phyloP scores from a whole-genome alignment of 768 basidiomycete species.

The Tulasnella sp. region DNA sequence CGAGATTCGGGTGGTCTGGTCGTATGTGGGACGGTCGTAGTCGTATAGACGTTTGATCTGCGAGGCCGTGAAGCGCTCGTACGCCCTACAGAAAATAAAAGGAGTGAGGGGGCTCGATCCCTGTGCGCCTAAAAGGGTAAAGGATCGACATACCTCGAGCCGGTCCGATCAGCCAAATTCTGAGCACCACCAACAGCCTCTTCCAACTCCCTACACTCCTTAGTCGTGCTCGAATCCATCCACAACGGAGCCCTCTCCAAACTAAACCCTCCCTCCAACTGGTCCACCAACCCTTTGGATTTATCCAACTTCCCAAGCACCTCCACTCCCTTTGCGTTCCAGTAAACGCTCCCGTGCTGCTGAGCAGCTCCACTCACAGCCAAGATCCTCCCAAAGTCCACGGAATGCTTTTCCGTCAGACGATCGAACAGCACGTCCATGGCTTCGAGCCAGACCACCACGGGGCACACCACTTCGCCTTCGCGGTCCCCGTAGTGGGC shows the following conservation, averaged over 20 bases:
- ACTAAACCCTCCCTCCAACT: slow-evolving; percentile 64
- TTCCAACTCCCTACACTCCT: slow-evolving; percentile 68
- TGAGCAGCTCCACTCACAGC: slow-evolving; percentile 77
- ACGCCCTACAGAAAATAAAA: slow-evolving; percentile 42
- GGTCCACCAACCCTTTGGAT: slow-evolving; percentile 48
- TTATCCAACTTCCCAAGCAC: slow-evolving; percentile 55
- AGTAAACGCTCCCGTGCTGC: slow-evolving; percentile 87
- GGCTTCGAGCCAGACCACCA: slow-evolving; percentile 81
- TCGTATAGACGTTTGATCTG: slow-evolving; percentile 49
- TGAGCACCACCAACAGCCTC: slow-evolving; percentile 64
- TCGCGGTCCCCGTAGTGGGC: slow-evolving; percentile 58
- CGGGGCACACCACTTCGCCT: slow-evolving; percentile 76
- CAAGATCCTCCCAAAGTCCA: slow-evolving; percentile 54
- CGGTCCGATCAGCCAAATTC: slow-evolving; percentile 67
- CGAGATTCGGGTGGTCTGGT: slow-evolving; percentile 61
- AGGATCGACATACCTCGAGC: slow-evolving; percentile 44
- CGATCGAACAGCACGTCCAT: slow-evolving; percentile 69
- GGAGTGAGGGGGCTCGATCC: neutral
- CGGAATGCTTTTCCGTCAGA: slow-evolving; percentile 50
- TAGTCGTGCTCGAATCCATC: slow-evolving; percentile 84
- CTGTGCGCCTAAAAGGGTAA: neutral
- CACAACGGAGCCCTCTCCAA: slow-evolving; percentile 71
- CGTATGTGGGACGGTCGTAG: slow-evolving; percentile 36
- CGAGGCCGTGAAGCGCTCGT: slow-evolving; percentile 82
- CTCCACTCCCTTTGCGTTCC: slow-evolving; percentile 55